Evolutionary conservation across 768 basidiomycete species (phyloP).

Genomic region (Porpolomopsis calyptriformis): DNA sequence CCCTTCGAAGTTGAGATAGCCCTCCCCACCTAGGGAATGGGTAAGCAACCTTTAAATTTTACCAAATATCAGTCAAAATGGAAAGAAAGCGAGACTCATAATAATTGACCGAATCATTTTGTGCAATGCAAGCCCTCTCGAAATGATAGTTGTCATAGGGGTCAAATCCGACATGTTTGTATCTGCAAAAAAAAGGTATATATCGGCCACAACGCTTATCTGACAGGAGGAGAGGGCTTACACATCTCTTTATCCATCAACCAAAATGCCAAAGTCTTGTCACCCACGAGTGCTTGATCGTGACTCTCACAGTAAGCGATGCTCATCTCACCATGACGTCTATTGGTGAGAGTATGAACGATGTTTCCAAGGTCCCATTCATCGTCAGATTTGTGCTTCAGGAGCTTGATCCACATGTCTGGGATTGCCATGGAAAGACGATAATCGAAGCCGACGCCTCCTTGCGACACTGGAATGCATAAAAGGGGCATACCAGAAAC

Average conservation of each 20-base stretch:
- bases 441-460: slow-evolving; percentile 97
- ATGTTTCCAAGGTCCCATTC: slow-evolving; percentile 86
- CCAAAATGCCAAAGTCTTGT: slow-evolving; percentile 99
- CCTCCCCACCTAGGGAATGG: slow-evolving; percentile 91
- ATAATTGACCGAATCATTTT: slow-evolving; percentile 85
- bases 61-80: slow-evolving; percentile 1
- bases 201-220: background rate
- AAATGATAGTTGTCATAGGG: slow-evolving; percentile 71
- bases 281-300: slow-evolving; percentile 96
- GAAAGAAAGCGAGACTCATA: background rate
- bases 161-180: slow-evolving; percentile 89
- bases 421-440: slow-evolving; percentile 97
- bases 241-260: slow-evolving; percentile 99
- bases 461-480: slow-evolving; percentile 62
- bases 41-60: slow-evolving; percentile 55
- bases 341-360: slow-evolving; percentile 80
- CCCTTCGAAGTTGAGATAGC: slow-evolving; percentile 95
- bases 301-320: slow-evolving; percentile 93
- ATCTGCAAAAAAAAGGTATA: slow-evolving; percentile 34
- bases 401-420: slow-evolving; percentile 99
- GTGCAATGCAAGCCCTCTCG: slow-evolving; percentile 86
- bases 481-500: slow-evolving; percentile 99
- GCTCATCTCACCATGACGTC: slow-evolving; percentile 82
- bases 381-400: slow-evolving; percentile 83
- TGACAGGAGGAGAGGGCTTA: slow-evolving; percentile 30